Evolutionary conservation across 1,284 basidiomycete species (phyloP).

Genomic region (Boletus smithii): DNA sequence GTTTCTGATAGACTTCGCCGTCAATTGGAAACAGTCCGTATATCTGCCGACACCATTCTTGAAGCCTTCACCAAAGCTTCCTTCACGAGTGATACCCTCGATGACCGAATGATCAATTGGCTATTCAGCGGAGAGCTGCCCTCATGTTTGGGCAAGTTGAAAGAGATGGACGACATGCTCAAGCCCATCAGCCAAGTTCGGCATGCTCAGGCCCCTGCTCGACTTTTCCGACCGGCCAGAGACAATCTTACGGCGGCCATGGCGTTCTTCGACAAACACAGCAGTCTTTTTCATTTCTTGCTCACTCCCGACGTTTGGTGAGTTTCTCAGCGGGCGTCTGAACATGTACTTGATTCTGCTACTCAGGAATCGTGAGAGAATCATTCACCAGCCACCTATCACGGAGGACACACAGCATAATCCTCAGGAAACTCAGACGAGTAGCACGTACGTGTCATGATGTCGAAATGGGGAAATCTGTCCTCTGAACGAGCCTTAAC

Average conservation of each 20-base stretch:
- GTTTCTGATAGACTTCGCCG: background rate
- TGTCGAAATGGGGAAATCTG: background rate
- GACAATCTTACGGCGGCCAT: background rate
- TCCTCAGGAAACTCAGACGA: background rate
- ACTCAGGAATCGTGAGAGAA: background rate
- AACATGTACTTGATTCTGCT: background rate
- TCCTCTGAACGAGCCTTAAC: background rate
- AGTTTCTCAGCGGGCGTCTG: background rate
- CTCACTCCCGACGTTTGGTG: background rate
- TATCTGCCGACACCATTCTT: background rate
- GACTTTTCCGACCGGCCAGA: background rate
- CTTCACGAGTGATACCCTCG: background rate
- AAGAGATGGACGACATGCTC: background rate
- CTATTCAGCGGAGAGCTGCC: background rate
- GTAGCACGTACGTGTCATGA: background rate
- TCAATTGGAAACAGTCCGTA: background rate
- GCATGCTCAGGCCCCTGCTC: background rate
- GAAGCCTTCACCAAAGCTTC: background rate
- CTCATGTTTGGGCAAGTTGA: background rate
- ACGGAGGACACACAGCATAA: too few species aligned
- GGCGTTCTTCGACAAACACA: background rate
- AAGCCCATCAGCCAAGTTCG: background rate
- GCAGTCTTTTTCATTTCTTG: background rate
- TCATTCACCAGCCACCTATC: background rate
- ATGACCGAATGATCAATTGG: background rate